Percentiles rank a stretch among this genome's conserved stretches.
These are phyloP conservation scores for Sarocladium brachiariae DNA, from an alignment of 2,329 filamentous ascomycete species.

Conservation along the genomic window DNA sequence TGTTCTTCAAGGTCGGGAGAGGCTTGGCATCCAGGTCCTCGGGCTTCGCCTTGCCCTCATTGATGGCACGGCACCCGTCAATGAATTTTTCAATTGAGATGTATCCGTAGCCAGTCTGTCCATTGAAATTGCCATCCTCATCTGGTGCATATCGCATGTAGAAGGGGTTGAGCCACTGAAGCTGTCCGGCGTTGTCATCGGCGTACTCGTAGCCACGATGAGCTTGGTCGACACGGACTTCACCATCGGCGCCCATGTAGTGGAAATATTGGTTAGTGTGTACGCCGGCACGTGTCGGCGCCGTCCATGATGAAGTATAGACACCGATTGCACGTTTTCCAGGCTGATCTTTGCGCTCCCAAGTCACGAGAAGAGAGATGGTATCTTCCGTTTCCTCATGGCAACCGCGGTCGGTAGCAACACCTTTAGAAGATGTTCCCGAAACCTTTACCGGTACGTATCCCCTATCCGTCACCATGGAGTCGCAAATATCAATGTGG, in stretches of 20 bases:
- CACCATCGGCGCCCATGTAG: constrained; percentile 77
- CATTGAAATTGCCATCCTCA: constrained; percentile 89
- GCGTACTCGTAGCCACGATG: constrained; percentile 93
- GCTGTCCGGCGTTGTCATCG: constrained; percentile 62
- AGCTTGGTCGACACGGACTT: constrained; percentile 86
- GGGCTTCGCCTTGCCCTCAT: constrained; percentile 63
- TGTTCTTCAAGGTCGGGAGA: constrained; percentile 80
- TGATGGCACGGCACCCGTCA: constrained; percentile 73
- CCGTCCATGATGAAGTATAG: constrained; percentile 92
- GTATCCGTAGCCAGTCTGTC: constrained; percentile 88
- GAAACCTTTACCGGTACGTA: constrained; percentile 75
- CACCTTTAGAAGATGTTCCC: constrained; percentile 70
- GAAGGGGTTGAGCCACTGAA: constrained; percentile 90
- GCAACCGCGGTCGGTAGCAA: constrained; percentile 73
- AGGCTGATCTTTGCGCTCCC: constrained; percentile 66
- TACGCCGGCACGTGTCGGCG: constrained; percentile 86
- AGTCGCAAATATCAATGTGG: constrained; percentile 88
- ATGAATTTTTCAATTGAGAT: constrained; percentile 95
- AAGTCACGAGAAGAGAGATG: constrained; percentile 83
- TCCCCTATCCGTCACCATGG: constrained; percentile 69
- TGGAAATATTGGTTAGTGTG: constrained; percentile 98
- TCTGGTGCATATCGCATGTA: constrained; percentile 94
- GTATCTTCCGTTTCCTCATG: constrained; percentile 81
- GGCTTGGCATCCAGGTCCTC: constrained; percentile 74
- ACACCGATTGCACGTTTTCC: constrained; percentile 74